Evolutionary conservation across 2,329 filamentous ascomycete genomes (phyloP).

Genomic region (Penicillium sp.): DNA sequence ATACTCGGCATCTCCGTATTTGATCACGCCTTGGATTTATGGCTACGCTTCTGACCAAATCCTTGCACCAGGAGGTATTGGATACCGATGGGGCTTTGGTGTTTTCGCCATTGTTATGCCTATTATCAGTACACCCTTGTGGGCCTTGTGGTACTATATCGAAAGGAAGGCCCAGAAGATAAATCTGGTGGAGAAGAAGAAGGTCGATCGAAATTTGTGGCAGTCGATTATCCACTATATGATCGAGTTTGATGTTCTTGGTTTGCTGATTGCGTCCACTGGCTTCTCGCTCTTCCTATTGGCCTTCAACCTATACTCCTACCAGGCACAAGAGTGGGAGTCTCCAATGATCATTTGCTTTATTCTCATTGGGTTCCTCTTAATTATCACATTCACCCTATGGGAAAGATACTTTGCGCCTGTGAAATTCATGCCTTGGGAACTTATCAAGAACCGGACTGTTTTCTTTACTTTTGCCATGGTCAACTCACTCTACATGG

Average conservation of each 20-base stretch:
- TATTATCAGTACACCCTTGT: slow-evolving; percentile 59
- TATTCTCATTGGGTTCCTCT: slow-evolving; percentile 39
- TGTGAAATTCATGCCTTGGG: slow-evolving; percentile 25
- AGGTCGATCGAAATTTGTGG: slow-evolving; percentile 49
- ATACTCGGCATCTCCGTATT: slow-evolving; percentile 63
- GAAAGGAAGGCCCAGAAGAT: slow-evolving; percentile 60
- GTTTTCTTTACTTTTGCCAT: slow-evolving; percentile 23
- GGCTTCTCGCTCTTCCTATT: slow-evolving; percentile 33
- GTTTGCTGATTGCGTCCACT: slow-evolving; percentile 33
- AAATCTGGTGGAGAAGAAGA: slow-evolving; percentile 53
- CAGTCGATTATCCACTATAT: slow-evolving; percentile 58
- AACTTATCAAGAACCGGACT: slow-evolving; percentile 36
- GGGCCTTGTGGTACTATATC: slow-evolving; percentile 58
- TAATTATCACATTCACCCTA: slow-evolving; percentile 58
- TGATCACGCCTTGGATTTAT: slow-evolving; percentile 62
- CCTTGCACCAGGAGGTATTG: slow-evolving; percentile 46
- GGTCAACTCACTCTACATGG: slow-evolving; percentile 16
- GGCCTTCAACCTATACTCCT: slow-evolving; percentile 21
- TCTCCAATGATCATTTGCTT: slow-evolving; percentile 32
- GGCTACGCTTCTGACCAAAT: slow-evolving; percentile 57
- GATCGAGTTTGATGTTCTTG: slow-evolving; percentile 59
- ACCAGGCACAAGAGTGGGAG: slow-evolving; percentile 55
- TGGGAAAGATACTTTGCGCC: slow-evolving; percentile 24
- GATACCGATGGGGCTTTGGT: slow-evolving; percentile 45
- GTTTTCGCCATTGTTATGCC: slow-evolving; percentile 66